These are phyloP conservation scores for Talaromyces trachyspermus DNA, from an alignment of 495 filamentous ascomycete species.

Conservation along the genomic window DNA sequence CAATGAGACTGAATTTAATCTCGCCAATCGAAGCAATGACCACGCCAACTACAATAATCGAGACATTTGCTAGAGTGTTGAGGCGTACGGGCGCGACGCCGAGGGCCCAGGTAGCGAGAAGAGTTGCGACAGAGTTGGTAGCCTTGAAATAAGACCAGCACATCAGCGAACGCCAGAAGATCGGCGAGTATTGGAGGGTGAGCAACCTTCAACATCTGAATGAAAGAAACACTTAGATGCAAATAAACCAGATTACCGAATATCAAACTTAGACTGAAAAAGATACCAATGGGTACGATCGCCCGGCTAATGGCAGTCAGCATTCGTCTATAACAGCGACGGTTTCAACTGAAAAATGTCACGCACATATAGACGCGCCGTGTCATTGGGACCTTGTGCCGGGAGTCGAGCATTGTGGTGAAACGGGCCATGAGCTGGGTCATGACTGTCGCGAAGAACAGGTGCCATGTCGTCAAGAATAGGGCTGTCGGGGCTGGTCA, in stretches of 20 bases:
- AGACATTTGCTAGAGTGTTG: conserved; percentile 71
- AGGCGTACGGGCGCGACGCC: conserved; percentile 62
- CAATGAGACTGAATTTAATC: conserved; percentile 76
- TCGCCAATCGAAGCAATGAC: conserved; percentile 80
- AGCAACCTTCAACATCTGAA: conserved; percentile 86
- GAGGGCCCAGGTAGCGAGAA: conserved; percentile 71
- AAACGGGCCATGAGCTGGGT: conserved; percentile 78
- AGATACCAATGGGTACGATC: conserved; percentile 81
- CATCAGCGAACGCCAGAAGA: not conserved
- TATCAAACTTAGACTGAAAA: conserved; percentile 85
- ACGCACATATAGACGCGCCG: conserved; percentile 65
- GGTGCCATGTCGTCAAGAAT: conserved; percentile 83
- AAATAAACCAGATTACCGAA: conserved; percentile 86
- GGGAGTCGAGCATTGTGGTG: conserved; percentile 72
- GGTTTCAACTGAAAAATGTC: not conserved
- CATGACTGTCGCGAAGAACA: conserved; percentile 75
- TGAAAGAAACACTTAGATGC: conserved; percentile 83
- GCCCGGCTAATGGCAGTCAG: conserved; percentile 39
- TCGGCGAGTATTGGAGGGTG: not conserved
- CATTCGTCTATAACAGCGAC: conserved; percentile 3
- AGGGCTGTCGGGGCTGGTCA: conserved; percentile 39
- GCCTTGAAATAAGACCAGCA: conserved; percentile 43
- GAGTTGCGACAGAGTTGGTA: conserved; percentile 79
- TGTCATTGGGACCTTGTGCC: conserved; percentile 82
- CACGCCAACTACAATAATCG: conserved; percentile 78